A percentile compares a stretch with the other conserved stretches of the same genome.
Conservation (phyloP, 2,329 filamentous ascomycete species). For the Fusarium albosuccineum region DNA sequence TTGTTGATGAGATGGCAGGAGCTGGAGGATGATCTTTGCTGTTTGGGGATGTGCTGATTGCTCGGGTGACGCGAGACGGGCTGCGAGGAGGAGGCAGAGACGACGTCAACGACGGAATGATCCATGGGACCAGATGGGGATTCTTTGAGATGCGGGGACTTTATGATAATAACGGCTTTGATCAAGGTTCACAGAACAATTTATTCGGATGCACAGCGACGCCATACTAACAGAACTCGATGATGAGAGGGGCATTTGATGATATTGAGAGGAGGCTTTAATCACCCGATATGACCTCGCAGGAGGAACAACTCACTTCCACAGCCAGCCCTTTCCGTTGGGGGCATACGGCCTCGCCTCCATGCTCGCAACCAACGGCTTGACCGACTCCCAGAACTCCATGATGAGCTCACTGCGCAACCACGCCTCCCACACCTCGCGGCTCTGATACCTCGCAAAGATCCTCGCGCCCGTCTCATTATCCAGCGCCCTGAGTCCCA, state of each 20-base stretch:
- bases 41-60: constrained; percentile 49
- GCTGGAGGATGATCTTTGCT: constrained; percentile 46
- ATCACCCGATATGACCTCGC: not conserved
- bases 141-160: constrained; percentile 20
- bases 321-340: constrained; percentile 44
- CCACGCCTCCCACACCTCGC: constrained; percentile 39
- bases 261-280: constrained; percentile 6
- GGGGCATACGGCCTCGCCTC: constrained; percentile 35
- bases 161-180: constrained; percentile 19
- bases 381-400: constrained; percentile 40
- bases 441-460: constrained; percentile 41
- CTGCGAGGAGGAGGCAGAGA: constrained; percentile 31
- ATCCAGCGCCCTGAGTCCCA: constrained; percentile 38
- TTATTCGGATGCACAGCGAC: not conserved
- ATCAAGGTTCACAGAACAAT: not conserved
- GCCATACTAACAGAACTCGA: not conserved
- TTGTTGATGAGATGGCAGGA: constrained; percentile 28
- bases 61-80: constrained; percentile 42
- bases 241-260: constrained; percentile 20
- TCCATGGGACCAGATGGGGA: constrained; percentile 42
- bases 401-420: constrained; percentile 26
- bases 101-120: constrained; percentile 31
- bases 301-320: constrained; percentile 30
- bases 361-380: constrained; percentile 36
- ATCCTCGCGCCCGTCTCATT: constrained; percentile 39